These are phyloP conservation scores for Aureobasidium sp. DNA, from an alignment of 2,329 filamentous ascomycete genomes.

Conservation along the genomic window DNA sequence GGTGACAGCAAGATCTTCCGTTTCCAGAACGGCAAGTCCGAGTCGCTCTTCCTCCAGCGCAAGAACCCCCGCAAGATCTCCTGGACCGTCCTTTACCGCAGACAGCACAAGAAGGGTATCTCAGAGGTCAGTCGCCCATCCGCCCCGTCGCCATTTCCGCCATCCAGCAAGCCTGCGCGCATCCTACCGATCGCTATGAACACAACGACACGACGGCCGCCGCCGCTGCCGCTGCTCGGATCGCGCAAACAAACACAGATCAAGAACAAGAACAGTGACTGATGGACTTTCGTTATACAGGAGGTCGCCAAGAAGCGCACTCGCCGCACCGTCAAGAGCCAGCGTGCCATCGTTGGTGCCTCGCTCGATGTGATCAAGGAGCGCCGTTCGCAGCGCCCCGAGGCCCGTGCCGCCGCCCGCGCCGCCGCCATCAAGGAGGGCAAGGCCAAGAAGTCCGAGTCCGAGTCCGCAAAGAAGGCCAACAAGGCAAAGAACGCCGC, in stretches of 20 bases:
- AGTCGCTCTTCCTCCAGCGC: conserved; percentile 99
- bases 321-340: conserved; percentile 94
- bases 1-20: conserved; percentile 99
- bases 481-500: conserved; percentile 96
- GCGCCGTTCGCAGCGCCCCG: conserved; percentile 87
- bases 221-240: conserved; percentile 9
- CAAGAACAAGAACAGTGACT: conserved; percentile 5
- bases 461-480: conserved; percentile 90
- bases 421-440: conserved; percentile 86
- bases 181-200: not conserved
- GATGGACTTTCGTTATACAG: conserved; percentile 46
- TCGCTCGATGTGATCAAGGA: conserved; percentile 99
- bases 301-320: conserved; percentile 99
- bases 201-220: not conserved
- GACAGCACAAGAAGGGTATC: conserved; percentile 99
- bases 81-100: conserved; percentile 96
- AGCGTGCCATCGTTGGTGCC: conserved; percentile 98
- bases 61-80: conserved; percentile 99
- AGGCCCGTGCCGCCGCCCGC: conserved; percentile 89
- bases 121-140: conserved; percentile 74
- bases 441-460: conserved; percentile 95
- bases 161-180: not conserved
- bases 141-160: not conserved
- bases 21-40: conserved; percentile 99
- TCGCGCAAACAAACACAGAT: conserved; percentile 1